Base-by-base conservation (phyloP, 164 flowering plant species). In the Liquidambar formosana region DNA sequence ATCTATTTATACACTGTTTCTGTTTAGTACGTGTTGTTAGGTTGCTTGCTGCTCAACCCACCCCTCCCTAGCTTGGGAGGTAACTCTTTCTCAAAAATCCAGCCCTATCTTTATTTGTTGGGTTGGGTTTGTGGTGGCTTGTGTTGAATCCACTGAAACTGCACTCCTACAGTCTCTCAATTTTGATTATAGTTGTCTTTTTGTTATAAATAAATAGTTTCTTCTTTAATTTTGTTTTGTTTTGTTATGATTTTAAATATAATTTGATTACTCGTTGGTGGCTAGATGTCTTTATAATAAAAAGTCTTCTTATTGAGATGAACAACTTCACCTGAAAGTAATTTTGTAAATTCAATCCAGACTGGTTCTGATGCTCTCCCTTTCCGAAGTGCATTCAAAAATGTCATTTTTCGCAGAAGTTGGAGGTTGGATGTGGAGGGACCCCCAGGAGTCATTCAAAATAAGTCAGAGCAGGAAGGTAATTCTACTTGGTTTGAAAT, bases 381-480 rank as follows among this genome's bases (percentile, higher is more conserved):
- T 59, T 85, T 80, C 71, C 86, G 79, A 79, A 95, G 91, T 77
- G 97, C 99, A 60, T 95, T 95, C 77, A 93, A 89, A 76, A 69
- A 95, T 79, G 99, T 91, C 72, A 89, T 95, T n/a, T 95, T 89
- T 73, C 72, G 81, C 10, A 70, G 51, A 26, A 84, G 80, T 63
- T 64, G 78, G 75, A 67, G 47, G 65, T 70, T 78, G 63, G 69
- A 75, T 47, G 48, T 77, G 8, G 86, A 88, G 73, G 83, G 67
- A 68, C 71, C 87, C 23, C 60, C 63, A 27, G 87, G 74, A 47
- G 64, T 75, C 56, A 48, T 75, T 74, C 80, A 77, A 48, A 78
- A 75, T 65, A 78, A 74, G 67, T 70, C 74, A 66, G 80, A 78
- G 11, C 64, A 51, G 5, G 80, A 80, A 71, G 97, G 96, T 92